Base-by-base conservation (phyloP, 2,329 filamentous ascomycete genomes). In the Stemphylium lycopersici region DNA sequence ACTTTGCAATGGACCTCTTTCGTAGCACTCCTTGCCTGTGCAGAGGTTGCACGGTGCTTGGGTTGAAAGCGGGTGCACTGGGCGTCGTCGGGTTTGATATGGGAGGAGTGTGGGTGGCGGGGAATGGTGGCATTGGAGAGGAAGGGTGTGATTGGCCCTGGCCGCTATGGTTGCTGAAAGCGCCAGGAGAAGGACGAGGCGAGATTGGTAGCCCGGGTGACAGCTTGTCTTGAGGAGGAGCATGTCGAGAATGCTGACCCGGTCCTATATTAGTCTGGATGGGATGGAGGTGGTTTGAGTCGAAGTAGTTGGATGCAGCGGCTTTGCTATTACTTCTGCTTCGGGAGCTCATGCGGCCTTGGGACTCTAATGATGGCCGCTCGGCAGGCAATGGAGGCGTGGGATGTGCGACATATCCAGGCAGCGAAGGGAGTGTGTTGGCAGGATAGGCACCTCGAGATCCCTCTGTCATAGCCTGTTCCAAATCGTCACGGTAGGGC, bases 1-100 rank as follows among this genome's bases (percentile, higher is more conserved):
- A 76, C 71, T 88, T 88, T 58, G 82, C 81, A 42, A 88, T 78
- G 0, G 81, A 78, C 63, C 82, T 82, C 75, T 87, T 87, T 33
- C 83, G 80, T 64, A 72, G 48, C 31, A 69, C 59, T 13, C 65
- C 68, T 22, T 65, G 68, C 64, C 56, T 58, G n/a, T 53, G 49
- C 32, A 66, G 50, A 16, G 66, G 67, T 41, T 73, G 73, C 48
- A 71, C 52, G 11, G 57, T 53, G 53, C 67, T 66, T 8, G 68
- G 51, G 22, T 69, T 67, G 58, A 74, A 74, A 10, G 66, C 67
- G 10, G 75, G 59, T 13, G 72, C 67, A 16, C 74, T 69, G 4
- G 78, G 78, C 5, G 78, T 79, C 15, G 77, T 76, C 2, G 77
- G 66, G 11, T 79, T 76, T 3, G 78, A 79, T 12, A 85, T 65